Base-by-base conservation (phyloP, 2,329 filamentous ascomycete species). In the Drechslerella stenobrocha region DNA sequence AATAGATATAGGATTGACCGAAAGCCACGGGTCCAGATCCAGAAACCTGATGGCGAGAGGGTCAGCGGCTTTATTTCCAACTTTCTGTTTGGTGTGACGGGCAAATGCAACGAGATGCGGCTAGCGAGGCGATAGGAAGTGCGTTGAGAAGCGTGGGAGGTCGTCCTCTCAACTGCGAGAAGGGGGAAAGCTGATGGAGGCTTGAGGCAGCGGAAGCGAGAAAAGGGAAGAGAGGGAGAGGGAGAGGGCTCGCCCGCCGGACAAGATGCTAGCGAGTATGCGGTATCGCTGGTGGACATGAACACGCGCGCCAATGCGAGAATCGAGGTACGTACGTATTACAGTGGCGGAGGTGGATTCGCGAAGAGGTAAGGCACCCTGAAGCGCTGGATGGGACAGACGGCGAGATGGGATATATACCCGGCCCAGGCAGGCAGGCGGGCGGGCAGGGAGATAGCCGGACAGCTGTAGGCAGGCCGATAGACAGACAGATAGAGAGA, bases 131-230 rank as follows among this genome's bases (percentile, higher is more conserved):
- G 15, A 40, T 23, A 28, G 52, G 52, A n/a, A 65, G 53, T 66
- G 61, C 63, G 63, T 67, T 67, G 63, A 30, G 45, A 42, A 52
- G 55, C 55, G 55, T 67, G 63, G 53, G 53, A 59, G 63, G 60
- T 66, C 47, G 60, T 66, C 40, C 47, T 51, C 55, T 59, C 56
- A 60, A 59, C n/a, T n/a, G n/a, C n/a, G n/a, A 40, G 46, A 45
- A 47, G 56, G 56, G 52, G 63, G 63, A 51, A 56, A 67, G 63
- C 63, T 60, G 63, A 67, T 67, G 50, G 46, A 60, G 48, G 44
- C 28, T 58, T 50, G 13, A 51, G 52, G 50, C 47, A 59, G 35
- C 55, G 58, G 55, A 67, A 67, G 63, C 63, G 63, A 66, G 61
- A 66, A 59, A 66, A 45, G n/a, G n/a, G n/a, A n/a, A n/a, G n/a